Conservation (phyloP, 2,329 filamentous ascomycete genomes). For the Clarireedia monteithiana region DNA sequence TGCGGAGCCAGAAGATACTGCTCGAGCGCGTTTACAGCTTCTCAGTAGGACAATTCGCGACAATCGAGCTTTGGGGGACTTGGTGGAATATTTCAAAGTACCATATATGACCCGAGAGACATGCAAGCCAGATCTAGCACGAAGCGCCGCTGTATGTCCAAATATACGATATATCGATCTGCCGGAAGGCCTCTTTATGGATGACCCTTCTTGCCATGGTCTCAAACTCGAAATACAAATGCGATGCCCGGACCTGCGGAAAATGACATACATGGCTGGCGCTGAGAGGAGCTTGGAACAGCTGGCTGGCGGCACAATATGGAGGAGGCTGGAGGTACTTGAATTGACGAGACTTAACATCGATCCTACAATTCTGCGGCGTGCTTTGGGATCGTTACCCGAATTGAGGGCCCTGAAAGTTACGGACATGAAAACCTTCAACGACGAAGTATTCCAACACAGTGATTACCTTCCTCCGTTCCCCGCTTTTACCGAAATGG, state of each 20-base stretch:
- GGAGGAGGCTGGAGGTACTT: slow-evolving; percentile 64
- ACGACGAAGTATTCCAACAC: slow-evolving; percentile 66
- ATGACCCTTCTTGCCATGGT: slow-evolving; percentile 66
- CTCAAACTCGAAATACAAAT: slow-evolving; percentile 79
- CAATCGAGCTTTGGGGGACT: slow-evolving; percentile 57
- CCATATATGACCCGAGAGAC: slow-evolving; percentile 91
- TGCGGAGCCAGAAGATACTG: slow-evolving; percentile 72
- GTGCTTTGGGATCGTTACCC: slow-evolving; percentile 60
- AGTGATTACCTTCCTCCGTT: slow-evolving; percentile 62
- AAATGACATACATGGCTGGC: slow-evolving; percentile 79
- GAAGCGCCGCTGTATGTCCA: slow-evolving; percentile 76
- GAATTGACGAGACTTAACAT: slow-evolving; percentile 62
- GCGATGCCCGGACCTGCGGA: slow-evolving; percentile 73
- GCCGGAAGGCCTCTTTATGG: slow-evolving; percentile 78
- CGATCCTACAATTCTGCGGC: slow-evolving; percentile 62
- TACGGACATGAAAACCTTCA: slow-evolving; percentile 59
- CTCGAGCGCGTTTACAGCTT: slow-evolving; percentile 66
- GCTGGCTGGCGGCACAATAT: slow-evolving; percentile 56
- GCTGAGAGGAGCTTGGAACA: slow-evolving; percentile 70
- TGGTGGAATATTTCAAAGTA: slow-evolving; percentile 75
- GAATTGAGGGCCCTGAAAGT: slow-evolving; percentile 69
- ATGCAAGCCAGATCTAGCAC: slow-evolving; percentile 73
- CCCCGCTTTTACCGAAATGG: slow-evolving; percentile 65
- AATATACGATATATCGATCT: slow-evolving; percentile 86
- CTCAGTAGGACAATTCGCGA: slow-evolving; percentile 78